Evolutionary conservation across 257 asterid genomes (phyloP).

Genomic region (Vinca minor): DNA sequence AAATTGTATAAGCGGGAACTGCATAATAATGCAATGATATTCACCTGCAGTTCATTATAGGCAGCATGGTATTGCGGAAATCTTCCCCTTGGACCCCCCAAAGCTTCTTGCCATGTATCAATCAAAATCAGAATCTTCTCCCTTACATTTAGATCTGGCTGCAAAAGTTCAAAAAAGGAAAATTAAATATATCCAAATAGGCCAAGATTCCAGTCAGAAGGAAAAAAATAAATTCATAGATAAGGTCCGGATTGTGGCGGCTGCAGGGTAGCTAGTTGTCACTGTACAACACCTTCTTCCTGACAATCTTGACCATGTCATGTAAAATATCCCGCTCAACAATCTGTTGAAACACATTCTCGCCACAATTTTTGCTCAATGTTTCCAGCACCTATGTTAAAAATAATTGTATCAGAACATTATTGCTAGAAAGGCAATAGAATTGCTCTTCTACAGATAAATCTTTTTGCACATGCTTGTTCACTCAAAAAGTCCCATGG

Average conservation of each 20-base stretch:
- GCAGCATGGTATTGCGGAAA: slow-evolving; percentile 87
- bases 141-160: slow-evolving; percentile 91
- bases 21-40: too few species aligned
- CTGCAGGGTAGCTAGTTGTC: background rate
- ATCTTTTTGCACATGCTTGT: background rate
- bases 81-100: slow-evolving; percentile 78
- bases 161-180: slow-evolving; percentile 27
- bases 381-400: slow-evolving; percentile 84
- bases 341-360: slow-evolving; percentile 73
- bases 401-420: slow-evolving; percentile 8
- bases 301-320: slow-evolving; percentile 93
- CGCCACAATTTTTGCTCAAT: slow-evolving; percentile 93
- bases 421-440: background rate
- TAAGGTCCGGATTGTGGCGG: background rate
- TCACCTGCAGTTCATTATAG: slow-evolving; percentile 82
- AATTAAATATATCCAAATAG: slow-evolving; percentile 6
- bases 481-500: background rate
- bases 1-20: too few species aligned
- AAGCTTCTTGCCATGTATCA: slow-evolving; percentile 95
- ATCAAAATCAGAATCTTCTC: slow-evolving; percentile 86
- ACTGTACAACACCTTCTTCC: slow-evolving; percentile 55
- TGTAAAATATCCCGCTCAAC: slow-evolving; percentile 83
- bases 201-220: slow-evolving; percentile 1
- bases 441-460: background rate
- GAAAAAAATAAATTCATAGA: slow-evolving; percentile 5